These are phyloP conservation scores for Aspergillus sp. DNA, from an alignment of 2,329 filamentous ascomycete species.

Conservation along the genomic window DNA sequence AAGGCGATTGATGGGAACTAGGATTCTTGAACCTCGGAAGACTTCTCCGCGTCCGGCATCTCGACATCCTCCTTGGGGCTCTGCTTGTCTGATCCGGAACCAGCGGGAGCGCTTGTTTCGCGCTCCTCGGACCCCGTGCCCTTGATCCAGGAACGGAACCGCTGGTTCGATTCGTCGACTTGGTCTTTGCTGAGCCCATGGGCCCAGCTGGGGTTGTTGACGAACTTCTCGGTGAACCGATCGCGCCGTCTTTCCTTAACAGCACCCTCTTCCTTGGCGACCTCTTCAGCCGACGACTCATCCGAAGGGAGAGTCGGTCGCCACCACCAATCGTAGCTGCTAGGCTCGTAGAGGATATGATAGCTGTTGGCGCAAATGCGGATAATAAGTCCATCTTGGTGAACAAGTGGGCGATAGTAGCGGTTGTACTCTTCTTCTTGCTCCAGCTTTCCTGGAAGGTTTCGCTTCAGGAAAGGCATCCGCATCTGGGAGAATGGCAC, in stretches of 20 bases:
- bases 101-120: constrained; percentile 16
- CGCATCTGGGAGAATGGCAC: constrained; percentile 64
- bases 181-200: constrained; percentile 51
- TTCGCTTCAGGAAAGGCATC: constrained; percentile 70
- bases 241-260: constrained; percentile 46
- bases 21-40: constrained; percentile 20
- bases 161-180: constrained; percentile 48
- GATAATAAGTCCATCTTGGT: constrained; percentile 67
- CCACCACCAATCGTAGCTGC: constrained; percentile 72
- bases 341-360: constrained; percentile 73
- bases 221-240: constrained; percentile 53
- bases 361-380: constrained; percentile 76
- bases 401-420: constrained; percentile 53
- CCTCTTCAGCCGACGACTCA: constrained; percentile 31
- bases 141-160: constrained; percentile 49
- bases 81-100: constrained; percentile 17
- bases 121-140: constrained; percentile 28
- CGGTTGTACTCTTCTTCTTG: constrained; percentile 64
- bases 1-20: constrained; percentile 5
- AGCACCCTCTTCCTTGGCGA: constrained; percentile 35
- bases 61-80: constrained; percentile 31
- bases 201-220: constrained; percentile 54
- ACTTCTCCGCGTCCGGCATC: constrained; percentile 36
- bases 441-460: constrained; percentile 62
- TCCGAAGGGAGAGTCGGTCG: constrained; percentile 33